Base-by-base conservation (phyloP, 148 eudicot genomes). In the Rhododendron henanense region DNA sequence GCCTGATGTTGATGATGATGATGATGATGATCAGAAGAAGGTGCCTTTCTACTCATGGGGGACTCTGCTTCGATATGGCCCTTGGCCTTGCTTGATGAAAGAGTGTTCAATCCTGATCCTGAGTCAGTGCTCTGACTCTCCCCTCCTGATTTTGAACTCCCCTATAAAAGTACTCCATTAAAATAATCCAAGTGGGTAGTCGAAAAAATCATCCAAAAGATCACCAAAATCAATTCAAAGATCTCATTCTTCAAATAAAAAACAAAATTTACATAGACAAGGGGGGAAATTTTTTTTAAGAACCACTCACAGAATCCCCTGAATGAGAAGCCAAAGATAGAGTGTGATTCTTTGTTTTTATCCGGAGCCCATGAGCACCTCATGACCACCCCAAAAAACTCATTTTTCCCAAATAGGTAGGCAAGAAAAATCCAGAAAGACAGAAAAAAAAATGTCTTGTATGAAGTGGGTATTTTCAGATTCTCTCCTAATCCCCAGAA, bases 31-130 rank as follows among this genome's bases (percentile, higher is more conserved):
- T 41, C 45, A 59, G 90, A 77, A 59, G 65, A 59, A 63, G 71
- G 3, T 28, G 83, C 78, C 37, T 88, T 91, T 87, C 84, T 89
- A 84, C 98, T 92, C 76, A 93, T 90, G 2, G 99, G 98, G 50
- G 99, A 94, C 53, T 92, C 90, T 57, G 94, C 89, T 51, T 92
- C 91, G 3, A 90, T 81, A 71, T 86, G 90, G 9, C 86, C 88
- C 45, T 94, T 93, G 28, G 88, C 92, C 90, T 90, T 92, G 84
- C 94, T 90, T 73, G 76, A 71, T 10, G 97, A 89, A 67, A 97
- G 57, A 31, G 97, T 91, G 87, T 95, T 93, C 45, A 93, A 89
- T 65, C 88, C 98, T 90, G 98, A 96, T 78, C 94, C 98, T 85
- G 98, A 96, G 84, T 95, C 99, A 61, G 90, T 92, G 76, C 94